These are phyloP conservation scores for Petunia axillaris DNA, from an alignment of 257 asterid species.

Conservation along the genomic window DNA sequence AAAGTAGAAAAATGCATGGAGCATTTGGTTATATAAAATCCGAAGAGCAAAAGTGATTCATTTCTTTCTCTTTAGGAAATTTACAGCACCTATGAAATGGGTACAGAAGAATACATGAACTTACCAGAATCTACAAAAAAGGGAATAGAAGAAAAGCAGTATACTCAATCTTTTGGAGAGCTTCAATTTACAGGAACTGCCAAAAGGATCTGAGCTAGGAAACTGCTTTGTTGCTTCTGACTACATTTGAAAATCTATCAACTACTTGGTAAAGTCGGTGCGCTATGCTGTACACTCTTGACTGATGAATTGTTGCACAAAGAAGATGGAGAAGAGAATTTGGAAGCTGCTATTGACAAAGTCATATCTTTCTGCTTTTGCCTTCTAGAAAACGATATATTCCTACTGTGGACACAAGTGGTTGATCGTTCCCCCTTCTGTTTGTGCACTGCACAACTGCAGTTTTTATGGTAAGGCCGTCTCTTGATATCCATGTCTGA, in stretches of 20 bases:
- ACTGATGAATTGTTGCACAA: background rate
- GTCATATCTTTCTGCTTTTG: background rate
- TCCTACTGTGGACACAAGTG: slow-evolving; percentile 1
- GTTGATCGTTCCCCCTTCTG: background rate
- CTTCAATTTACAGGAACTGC: no score
- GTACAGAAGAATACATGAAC: background rate
- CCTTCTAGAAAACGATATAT: slow-evolving; percentile 27
- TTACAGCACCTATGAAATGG: background rate
- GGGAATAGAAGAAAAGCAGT: background rate
- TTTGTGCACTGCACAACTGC: slow-evolving; percentile 42
- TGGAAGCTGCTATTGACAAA: background rate
- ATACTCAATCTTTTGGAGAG: background rate
- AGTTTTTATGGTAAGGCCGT: slow-evolving; percentile 40
- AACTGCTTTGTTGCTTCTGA: background rate
- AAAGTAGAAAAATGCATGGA: background rate
- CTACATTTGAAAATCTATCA: background rate
- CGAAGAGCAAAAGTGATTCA: background rate
- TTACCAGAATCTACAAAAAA: background rate
- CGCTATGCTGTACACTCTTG: background rate
- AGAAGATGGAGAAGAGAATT: background rate
- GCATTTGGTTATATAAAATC: background rate
- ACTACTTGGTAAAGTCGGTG: background rate
- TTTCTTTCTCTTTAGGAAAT: background rate
- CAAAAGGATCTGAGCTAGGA: no score
- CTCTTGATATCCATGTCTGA: slow-evolving; percentile 28